Base-by-base conservation (phyloP, 2,329 filamentous ascomycete species). In the Trichophyton benhamiae region DNA sequence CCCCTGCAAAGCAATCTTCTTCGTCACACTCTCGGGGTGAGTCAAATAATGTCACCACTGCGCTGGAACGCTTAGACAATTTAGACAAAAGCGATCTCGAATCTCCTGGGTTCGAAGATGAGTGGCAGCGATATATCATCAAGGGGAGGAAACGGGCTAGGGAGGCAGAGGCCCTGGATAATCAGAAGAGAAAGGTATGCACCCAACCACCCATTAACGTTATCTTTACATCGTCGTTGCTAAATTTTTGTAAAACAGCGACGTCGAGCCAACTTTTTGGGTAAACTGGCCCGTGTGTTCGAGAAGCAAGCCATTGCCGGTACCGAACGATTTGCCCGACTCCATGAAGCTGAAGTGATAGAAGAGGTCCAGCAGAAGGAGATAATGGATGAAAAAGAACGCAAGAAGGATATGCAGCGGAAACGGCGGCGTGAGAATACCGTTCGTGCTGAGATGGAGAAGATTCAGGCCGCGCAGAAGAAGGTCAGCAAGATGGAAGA, bases 391-490 rank as follows among this genome's bases (percentile, higher is more conserved):
- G 94, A 99, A 75, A 99, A 99, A 77, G 94, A 99, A 76, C 89
- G 94, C 66, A 99, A 99, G 79, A 99, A 99, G 78, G 94, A 99
- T 71, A 97, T 99, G 90, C 94, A 99, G 73, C 88, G 94, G 65
- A 99, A 97, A 78, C 85, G 94, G 63, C 87, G 94, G 49, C 87
- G 94, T 17, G 92, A 97, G 73, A 96, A 96, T 80, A 91, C 91
- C 3, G 87, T 95, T 63, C 92, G 91, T 5, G 88, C 95, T 68
- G 92, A 96, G 68, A 80, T 80, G 71, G 87, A 91, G 71, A 94
- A 95, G 76, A 88, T 94, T 65, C 84, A 87, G 2, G 83, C 87
- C 66, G 89, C 90, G 3, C 79, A 95, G 52, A 85, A 87, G 65
- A 87, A 87, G 66, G 89, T 91, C 8, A 83, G 87, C 62, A 83